Conservation (phyloP, 805 yeast species). For the Gaillardinia entomophila region DNA sequence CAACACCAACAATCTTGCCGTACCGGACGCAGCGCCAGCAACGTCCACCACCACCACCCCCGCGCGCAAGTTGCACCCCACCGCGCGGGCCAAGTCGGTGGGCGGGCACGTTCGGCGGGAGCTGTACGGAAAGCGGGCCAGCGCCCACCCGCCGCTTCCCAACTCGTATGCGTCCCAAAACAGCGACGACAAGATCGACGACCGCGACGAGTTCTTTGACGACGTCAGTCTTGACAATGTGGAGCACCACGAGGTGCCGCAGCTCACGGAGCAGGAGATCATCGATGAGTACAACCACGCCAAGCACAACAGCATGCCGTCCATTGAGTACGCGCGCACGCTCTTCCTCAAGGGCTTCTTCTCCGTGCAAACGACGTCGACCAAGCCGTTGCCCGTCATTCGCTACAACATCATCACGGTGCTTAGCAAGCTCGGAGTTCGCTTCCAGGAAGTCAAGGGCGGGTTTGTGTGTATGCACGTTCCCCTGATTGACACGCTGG, state of each 20-base stretch:
- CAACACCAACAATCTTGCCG: constrained; percentile 12
- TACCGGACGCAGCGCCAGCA: not conserved
- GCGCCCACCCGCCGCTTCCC: constrained; percentile 42
- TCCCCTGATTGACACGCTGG: constrained; percentile 33
- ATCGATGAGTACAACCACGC: constrained; percentile 46
- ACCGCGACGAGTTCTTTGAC: constrained; percentile 45
- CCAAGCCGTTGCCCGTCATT: constrained; percentile 84
- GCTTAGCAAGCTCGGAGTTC: constrained; percentile 69
- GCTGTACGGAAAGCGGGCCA: constrained; percentile 30
- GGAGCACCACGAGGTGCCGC: constrained; percentile 27
- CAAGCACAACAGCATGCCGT: constrained; percentile 79
- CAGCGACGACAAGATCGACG: constrained; percentile 35
- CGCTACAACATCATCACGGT: constrained; percentile 78
- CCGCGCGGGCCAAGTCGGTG: constrained; percentile 83
- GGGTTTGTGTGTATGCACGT: constrained; percentile 83
- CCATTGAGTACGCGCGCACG: constrained; percentile 89
- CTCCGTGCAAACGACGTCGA: constrained; percentile 90
- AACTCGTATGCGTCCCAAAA: constrained; percentile 34
- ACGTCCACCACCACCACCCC: constrained; percentile 5
- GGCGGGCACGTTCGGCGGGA: constrained; percentile 71
- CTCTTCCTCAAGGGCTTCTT: constrained; percentile 89
- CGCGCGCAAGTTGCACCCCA: constrained; percentile 54
- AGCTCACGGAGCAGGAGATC: constrained; percentile 34
- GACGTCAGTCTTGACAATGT: constrained; percentile 44
- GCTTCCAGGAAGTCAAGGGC: constrained; percentile 85